These are phyloP conservation scores for Dendrostoma leiphaemia DNA, from an alignment of 2,329 filamentous ascomycete species.

Conservation along the genomic window DNA sequence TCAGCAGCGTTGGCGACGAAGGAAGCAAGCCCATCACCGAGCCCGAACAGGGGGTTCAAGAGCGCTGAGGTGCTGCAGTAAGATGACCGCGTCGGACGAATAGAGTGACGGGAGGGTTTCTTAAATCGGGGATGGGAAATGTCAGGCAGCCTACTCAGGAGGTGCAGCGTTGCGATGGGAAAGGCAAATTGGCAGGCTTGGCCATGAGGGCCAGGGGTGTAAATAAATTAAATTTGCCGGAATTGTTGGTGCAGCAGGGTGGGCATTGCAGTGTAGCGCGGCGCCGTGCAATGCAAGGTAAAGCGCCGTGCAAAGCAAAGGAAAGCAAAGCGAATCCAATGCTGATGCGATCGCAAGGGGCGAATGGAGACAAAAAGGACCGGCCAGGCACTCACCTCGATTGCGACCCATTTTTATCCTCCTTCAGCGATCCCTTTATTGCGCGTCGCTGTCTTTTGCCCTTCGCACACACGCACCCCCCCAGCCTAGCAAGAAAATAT, in stretches of 20 bases:
- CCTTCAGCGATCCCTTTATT: slow-evolving; percentile 17
- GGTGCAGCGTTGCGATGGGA: background rate
- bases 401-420: slow-evolving; percentile 48
- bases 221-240: background rate
- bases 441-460: slow-evolving; percentile 13
- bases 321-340: background rate
- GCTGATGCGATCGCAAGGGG: background rate
- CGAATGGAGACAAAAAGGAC: background rate
- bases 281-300: background rate
- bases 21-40: slow-evolving; percentile 4
- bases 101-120: slow-evolving; percentile 12
- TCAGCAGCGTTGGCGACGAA: slow-evolving; percentile 15
- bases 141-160: background rate
- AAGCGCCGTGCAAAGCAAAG: background rate
- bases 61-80: slow-evolving; percentile 4
- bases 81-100: slow-evolving; percentile 7
- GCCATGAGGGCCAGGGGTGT: background rate
- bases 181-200: background rate
- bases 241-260: background rate
- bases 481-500: slow-evolving; percentile 8
- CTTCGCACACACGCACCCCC: slow-evolving; percentile 3
- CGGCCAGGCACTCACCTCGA: slow-evolving; percentile 38
- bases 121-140: background rate
- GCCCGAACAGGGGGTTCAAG: slow-evolving; percentile 10
- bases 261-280: background rate